A percentile compares a stretch with the other conserved stretches of the same genome.
Conservation (phyloP, 2,329 filamentous ascomycete species). For the Aureobasidium melanogenum region DNA sequence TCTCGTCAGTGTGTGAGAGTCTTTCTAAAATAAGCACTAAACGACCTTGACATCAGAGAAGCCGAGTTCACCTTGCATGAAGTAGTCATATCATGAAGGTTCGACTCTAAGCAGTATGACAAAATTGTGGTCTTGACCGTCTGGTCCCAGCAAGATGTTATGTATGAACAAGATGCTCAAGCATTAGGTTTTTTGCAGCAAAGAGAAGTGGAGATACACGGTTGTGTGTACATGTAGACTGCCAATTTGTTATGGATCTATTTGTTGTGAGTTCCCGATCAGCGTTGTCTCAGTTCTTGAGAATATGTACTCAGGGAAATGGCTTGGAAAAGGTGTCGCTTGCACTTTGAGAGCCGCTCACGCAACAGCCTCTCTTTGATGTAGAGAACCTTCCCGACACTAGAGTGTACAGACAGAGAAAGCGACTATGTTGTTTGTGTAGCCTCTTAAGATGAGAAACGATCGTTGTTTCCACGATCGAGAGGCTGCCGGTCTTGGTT, state of each 20-base stretch:
- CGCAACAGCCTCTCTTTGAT: background rate
- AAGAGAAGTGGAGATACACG: background rate
- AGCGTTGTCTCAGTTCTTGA: background rate
- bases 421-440: background rate
- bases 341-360: background rate
- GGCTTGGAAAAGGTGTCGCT: background rate
- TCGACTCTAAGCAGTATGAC: background rate
- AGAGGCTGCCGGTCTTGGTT: too few relatives aligned
- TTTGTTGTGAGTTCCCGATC: background rate
- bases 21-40: too few relatives aligned
- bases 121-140: background rate
- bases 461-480: too few relatives aligned
- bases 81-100: too few relatives aligned
- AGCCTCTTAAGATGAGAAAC: too few relatives aligned
- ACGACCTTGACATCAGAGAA: too few relatives aligned
- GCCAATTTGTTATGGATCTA: background rate
- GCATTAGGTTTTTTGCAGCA: background rate
- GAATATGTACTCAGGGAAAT: background rate
- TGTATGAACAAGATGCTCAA: background rate
- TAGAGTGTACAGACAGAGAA: background rate
- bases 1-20: too few relatives aligned
- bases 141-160: background rate
- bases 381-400: background rate
- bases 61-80: too few relatives aligned
- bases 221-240: background rate